Conservation (phyloP, 2,329 filamentous ascomycete genomes). For the Nemania serpens region DNA sequence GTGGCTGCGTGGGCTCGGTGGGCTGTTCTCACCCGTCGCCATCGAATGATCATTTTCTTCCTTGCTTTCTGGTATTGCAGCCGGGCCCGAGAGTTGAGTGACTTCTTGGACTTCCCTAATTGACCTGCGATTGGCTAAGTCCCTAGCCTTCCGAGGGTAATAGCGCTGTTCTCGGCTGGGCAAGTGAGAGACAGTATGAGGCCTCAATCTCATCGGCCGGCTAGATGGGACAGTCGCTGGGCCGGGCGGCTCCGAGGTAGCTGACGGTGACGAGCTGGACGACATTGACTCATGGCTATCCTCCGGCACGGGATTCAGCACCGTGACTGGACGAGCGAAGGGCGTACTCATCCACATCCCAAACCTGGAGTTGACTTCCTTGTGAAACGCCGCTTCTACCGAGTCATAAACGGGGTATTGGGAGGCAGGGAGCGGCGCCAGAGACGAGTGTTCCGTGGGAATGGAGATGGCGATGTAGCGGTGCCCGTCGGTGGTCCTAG, state of each 20-base stretch:
- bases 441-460: constrained; percentile 55
- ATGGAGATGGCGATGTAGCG: constrained; percentile 66
- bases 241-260: constrained; percentile 13
- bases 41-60: not conserved
- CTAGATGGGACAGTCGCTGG: constrained; percentile 20
- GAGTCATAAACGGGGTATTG: constrained; percentile 33
- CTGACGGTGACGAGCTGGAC: constrained; percentile 25
- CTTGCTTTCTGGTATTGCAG: not conserved
- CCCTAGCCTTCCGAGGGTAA: not conserved
- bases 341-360: constrained; percentile 22
- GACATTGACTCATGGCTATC: constrained; percentile 41
- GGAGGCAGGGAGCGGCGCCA: constrained; percentile 39
- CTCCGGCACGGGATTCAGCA: constrained; percentile 45
- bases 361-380: constrained; percentile 28
- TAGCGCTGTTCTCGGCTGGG: constrained; percentile 28
- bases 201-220: constrained; percentile 22
- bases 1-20: not conserved
- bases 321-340: constrained; percentile 33
- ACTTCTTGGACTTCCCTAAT: not conserved
- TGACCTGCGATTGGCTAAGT: constrained; percentile 10
- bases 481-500: constrained; percentile 57
- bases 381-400: constrained; percentile 25
- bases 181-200: constrained; percentile 26
- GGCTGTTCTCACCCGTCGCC: not conserved
- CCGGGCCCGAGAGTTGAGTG: not conserved